Conservation (phyloP, 208 protist genomes). For the Leishmania major region DNA sequence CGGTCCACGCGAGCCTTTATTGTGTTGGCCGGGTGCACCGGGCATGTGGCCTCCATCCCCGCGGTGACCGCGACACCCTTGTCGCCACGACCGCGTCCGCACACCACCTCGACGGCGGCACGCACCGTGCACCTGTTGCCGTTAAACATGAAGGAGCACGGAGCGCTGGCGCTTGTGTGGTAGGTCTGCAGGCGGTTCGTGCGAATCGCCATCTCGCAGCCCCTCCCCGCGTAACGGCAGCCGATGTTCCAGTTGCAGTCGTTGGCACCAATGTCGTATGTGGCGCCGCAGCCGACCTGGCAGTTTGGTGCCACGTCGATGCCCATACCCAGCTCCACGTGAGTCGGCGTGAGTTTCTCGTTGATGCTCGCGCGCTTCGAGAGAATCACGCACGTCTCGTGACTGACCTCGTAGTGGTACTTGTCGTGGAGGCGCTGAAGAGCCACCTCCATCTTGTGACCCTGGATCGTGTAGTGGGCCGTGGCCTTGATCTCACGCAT, state of each 20-base stretch:
- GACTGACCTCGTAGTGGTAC: slow-evolving; percentile 51
- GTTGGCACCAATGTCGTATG: slow-evolving; percentile 56
- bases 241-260: slow-evolving; percentile 68
- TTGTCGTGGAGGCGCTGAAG: slow-evolving; percentile 42
- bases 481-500: slow-evolving; percentile 39
- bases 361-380: slow-evolving; percentile 56
- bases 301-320: slow-evolving; percentile 52
- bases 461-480: slow-evolving; percentile 46
- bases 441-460: slow-evolving; percentile 67
- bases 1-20: slow-evolving; percentile 72
- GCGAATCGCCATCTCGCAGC: slow-evolving; percentile 50
- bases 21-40: slow-evolving; percentile 60
- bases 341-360: slow-evolving; percentile 66
- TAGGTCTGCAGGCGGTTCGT: slow-evolving; percentile 56
- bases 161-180: slow-evolving; percentile 53
- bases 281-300: slow-evolving; percentile 64
- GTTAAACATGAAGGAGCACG: slow-evolving; percentile 35
- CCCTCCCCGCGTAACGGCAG: slow-evolving; percentile 53
- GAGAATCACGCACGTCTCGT: slow-evolving; percentile 41
- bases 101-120: slow-evolving; percentile 51
- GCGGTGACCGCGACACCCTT: slow-evolving; percentile 34
- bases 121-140: slow-evolving; percentile 38
- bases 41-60: slow-evolving; percentile 59
- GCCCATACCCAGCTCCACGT: slow-evolving; percentile 64
- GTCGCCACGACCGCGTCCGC: slow-evolving; percentile 28